These are phyloP conservation scores for Camellia sinensis DNA, from an alignment of 148 eudicot species.

Conservation along the genomic window DNA sequence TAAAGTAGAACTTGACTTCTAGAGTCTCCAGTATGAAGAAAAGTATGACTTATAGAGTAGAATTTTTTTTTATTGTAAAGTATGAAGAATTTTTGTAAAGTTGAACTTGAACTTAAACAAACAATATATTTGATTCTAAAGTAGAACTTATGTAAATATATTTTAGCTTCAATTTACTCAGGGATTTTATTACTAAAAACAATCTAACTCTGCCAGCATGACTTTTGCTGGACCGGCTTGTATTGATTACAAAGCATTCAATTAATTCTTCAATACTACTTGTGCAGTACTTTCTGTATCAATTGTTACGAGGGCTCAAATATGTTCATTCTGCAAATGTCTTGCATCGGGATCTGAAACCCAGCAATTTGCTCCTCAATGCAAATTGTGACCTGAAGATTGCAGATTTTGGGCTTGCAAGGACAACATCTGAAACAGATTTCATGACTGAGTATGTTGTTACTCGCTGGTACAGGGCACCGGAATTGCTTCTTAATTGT, in stretches of 20 bases:
- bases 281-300: constrained; percentile 80
- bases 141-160: too few relatives aligned
- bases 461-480: constrained; percentile 90
- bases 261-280: constrained; percentile 5
- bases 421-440: constrained; percentile 86
- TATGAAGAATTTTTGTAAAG: too few relatives aligned
- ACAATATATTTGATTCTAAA: too few relatives aligned
- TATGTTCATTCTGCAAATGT: constrained; percentile 86
- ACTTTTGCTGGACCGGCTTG: constrained; percentile 4
- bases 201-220: not conserved
- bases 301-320: constrained; percentile 75
- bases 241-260: not conserved
- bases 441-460: constrained; percentile 92
- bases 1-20: too few relatives aligned
- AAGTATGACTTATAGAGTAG: too few relatives aligned
- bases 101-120: too few relatives aligned
- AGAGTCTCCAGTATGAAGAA: too few relatives aligned
- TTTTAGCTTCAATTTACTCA: too few relatives aligned
- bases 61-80: too few relatives aligned
- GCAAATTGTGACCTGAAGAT: constrained; percentile 90
- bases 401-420: constrained; percentile 83
- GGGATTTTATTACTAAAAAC: not conserved
- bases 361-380: constrained; percentile 79
- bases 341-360: constrained; percentile 84
- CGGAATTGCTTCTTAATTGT: constrained; percentile 76